Percentiles rank a stretch among this genome's conserved stretches.
Evolutionary conservation across 805 yeast species (phyloP).

Genomic region (Wickerhamomyces tratensis): DNA sequence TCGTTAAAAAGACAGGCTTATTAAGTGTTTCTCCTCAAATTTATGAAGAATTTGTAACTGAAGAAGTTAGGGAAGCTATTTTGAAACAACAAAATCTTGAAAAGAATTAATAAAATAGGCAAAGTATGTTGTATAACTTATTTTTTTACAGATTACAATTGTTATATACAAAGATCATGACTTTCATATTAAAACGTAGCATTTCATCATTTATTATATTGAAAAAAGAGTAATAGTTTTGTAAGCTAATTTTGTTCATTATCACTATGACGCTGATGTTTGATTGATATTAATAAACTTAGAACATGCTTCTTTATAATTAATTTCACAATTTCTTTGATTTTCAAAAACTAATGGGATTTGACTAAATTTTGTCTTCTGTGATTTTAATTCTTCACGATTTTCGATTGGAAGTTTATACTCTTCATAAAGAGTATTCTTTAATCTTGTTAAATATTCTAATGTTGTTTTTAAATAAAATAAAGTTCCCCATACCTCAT

Average conservation of each 20-base stretch:
- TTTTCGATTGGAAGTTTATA: not conserved
- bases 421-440: not conserved
- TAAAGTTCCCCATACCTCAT: not conserved
- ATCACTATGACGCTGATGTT: no score
- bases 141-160: no score
- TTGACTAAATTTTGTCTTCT: not conserved
- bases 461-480: not conserved
- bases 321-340: no score
- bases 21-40: slow-evolving; percentile 45
- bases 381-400: not conserved
- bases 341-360: not conserved
- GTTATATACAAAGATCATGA: no score
- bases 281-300: no score
- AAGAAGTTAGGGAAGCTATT: slow-evolving; percentile 50
- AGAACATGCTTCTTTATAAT: not conserved
- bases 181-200: no score
- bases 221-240: no score
- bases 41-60: slow-evolving; percentile 48
- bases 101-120: slow-evolving; percentile 4
- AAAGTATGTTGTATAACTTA: no score
- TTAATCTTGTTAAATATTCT: not conserved
- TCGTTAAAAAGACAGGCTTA: slow-evolving; percentile 56
- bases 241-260: no score
- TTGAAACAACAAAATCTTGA: slow-evolving; percentile 50
- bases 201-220: no score